Base-by-base conservation (phyloP, 1,284 basidiomycete species). In the Melampsora abietis-canadensis region DNA sequence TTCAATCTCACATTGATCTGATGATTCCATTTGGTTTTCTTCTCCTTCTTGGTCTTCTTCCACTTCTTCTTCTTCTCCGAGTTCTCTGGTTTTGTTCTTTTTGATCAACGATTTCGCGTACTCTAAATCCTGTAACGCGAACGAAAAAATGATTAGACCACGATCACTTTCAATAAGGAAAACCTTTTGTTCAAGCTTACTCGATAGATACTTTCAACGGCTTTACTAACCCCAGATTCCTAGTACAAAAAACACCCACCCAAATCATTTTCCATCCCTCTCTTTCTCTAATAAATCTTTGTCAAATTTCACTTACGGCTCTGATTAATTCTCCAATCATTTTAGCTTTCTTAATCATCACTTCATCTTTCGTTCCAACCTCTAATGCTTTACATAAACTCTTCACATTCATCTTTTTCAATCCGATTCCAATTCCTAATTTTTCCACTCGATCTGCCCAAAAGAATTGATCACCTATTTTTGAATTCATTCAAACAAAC, bases 291-390 rank as follows among this genome's bases (percentile, higher is more conserved):
- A 54, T 1, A 51, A 14, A 4, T 17, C 47, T 4, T 31, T 6
- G 15, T 5, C 0, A 62, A 27, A 63, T 34, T 21, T 31, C 40
- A 27, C 37, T 48, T 59, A 69, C 79, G n/a, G 15, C 76, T 79
- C 91, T 87, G 76, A 97, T 94, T 78, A 88, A 86, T 83, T 94
- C 90, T 10, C 94, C 94, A 14, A 95, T 84, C 17, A 87, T 79
- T 79, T 85, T 89, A 8, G 95, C 96, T 54, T 91, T 88, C 46
- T 89, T 87, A 77, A 96, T 91, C 83, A 94, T 92, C 81, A 89
- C 93, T 77, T 85, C 83, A 81, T 97, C 92, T 1, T 89, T 91
- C 4, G 95, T 97, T 6, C 94, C 95, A 60, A 85, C 82, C 34
- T 85, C 80, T 40, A 98, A 84, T 0, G 95, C 95, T 4, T 90